Evolutionary conservation across 371 early-diverging fungal species (phyloP).

Genomic region (Synchytrium microbalum): DNA sequence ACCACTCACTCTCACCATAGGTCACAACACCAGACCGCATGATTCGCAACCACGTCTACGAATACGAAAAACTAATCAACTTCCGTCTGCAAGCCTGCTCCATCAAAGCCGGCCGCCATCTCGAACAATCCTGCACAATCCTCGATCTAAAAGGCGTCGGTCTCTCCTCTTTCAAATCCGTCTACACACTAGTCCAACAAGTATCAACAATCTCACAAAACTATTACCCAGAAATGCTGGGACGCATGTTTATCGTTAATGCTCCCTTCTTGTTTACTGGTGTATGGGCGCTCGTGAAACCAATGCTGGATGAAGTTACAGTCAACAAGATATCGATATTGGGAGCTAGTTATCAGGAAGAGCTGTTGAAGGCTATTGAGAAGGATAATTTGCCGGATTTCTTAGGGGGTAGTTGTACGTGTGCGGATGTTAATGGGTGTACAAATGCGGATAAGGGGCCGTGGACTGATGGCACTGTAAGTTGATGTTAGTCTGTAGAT

Average conservation of each 20-base stretch:
- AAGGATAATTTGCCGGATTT: slow-evolving; percentile 45
- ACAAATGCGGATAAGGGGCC: slow-evolving; percentile 34
- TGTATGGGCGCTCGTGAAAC: slow-evolving; percentile 59
- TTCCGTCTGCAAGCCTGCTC: slow-evolving; percentile 56
- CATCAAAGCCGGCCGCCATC: slow-evolving; percentile 38
- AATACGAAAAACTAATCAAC: slow-evolving; percentile 54
- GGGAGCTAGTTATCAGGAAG: slow-evolving; percentile 42
- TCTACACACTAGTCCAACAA: slow-evolving; percentile 49
- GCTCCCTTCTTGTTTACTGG: slow-evolving; percentile 64
- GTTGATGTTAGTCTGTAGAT: too few relatives aligned
- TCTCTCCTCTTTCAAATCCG: slow-evolving; percentile 46
- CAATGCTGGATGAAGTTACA: slow-evolving; percentile 60
- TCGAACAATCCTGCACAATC: slow-evolving; percentile 64
- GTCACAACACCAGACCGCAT: slow-evolving; percentile 54
- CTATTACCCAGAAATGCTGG: slow-evolving; percentile 73
- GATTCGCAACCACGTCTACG: slow-evolving; percentile 54
- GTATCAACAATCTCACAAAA: slow-evolving; percentile 60
- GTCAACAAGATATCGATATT: slow-evolving; percentile 60
- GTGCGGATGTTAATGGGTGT: slow-evolving; percentile 40
- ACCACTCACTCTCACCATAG: too few relatives aligned
- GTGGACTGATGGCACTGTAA: slow-evolving; percentile 36
- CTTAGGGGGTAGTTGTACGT: slow-evolving; percentile 55
- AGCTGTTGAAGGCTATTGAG: slow-evolving; percentile 50
- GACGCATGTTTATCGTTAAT: slow-evolving; percentile 66
- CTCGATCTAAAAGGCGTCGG: slow-evolving; percentile 62